Conservation (phyloP, 805 yeast genomes). For the Jamesozyma rosinii region DNA sequence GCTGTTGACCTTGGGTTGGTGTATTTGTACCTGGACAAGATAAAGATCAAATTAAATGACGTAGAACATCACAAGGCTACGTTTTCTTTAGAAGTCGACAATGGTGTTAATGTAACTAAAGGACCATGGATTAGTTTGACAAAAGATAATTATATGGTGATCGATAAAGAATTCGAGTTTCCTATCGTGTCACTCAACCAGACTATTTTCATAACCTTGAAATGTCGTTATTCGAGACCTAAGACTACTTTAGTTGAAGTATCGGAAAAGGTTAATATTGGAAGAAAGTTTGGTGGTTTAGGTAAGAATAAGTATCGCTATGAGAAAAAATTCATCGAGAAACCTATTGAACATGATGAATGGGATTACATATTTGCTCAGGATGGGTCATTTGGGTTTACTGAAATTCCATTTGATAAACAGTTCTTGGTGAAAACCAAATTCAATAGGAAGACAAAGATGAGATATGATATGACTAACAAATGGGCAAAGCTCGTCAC, state of each 20-base stretch:
- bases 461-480: constrained; percentile 35
- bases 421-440: constrained; percentile 10
- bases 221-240: constrained; percentile 45
- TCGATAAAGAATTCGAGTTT: constrained; percentile 70
- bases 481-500: constrained; percentile 54
- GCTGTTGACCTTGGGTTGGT: constrained; percentile 37
- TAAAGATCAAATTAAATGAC: constrained; percentile 42
- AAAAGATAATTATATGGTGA: constrained; percentile 24
- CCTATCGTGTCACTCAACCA: constrained; percentile 31
- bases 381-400: constrained; percentile 85
- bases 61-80: constrained; percentile 38
- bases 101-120: constrained; percentile 69
- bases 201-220: constrained; percentile 64
- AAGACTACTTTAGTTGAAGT: constrained; percentile 49
- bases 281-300: constrained; percentile 25
- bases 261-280: constrained; percentile 44
- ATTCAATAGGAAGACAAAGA: constrained; percentile 7
- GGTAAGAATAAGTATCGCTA: constrained; percentile 31
- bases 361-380: constrained; percentile 61
- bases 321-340: constrained; percentile 41
- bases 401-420: constrained; percentile 41
- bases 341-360: constrained; percentile 41
- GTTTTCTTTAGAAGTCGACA: constrained; percentile 52
- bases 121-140: constrained; percentile 41
- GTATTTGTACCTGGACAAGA: constrained; percentile 42